Evolutionary conservation across 768 basidiomycete species (phyloP), one percentile per base, ranked within the genome.

Genomic region (Pleurotus tuber-regium): DNA sequence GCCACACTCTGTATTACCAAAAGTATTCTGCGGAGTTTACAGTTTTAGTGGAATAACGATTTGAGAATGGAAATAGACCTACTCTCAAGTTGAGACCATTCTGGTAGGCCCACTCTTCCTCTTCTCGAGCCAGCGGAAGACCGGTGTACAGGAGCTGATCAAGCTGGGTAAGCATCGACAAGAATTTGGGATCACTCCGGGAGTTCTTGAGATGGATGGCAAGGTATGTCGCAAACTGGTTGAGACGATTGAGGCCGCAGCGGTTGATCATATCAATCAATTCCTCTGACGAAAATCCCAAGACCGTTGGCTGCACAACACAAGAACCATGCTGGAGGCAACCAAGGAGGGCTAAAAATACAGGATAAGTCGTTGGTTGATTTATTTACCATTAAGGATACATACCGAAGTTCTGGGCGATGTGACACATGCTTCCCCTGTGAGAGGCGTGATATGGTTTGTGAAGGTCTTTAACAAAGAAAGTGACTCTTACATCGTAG

Each of bases 1-100:
- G 30, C 87, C 87, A 54, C 86, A 79, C 72, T 92, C 89, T 1
- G 89, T 92, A 65, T 81, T 89, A 16, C 89, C 89, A 62, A 90
- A 91, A 12, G 88, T 72, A 63, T 89, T 91, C 83, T 87, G 61
- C 30, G 52, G 46, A 23, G 28, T 5, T n/a, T 21, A 29, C 30
- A 48, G 18, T 48, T 35, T 5, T 33, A 23, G 8, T n/a, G 12
- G 4, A 35, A 14, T 46, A 26, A 28, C 14, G n/a, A 11, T 18
- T 16, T 31, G 11, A 19, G 19, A 35, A 18, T 16, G 6, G 14
- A 21, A 47, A 16, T 11, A 21, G 14, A 19, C 46, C 11, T 11
- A 48, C 46, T n/a, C 29, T 35, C 1, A 48, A 30, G 30, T 33
- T 35, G 19, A 48, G 31, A 33, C 35, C 4, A 47, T 76, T 73